Evolutionary conservation across 305 asterid genomes (phyloP).

Genomic region (Solanum chacoense): DNA sequence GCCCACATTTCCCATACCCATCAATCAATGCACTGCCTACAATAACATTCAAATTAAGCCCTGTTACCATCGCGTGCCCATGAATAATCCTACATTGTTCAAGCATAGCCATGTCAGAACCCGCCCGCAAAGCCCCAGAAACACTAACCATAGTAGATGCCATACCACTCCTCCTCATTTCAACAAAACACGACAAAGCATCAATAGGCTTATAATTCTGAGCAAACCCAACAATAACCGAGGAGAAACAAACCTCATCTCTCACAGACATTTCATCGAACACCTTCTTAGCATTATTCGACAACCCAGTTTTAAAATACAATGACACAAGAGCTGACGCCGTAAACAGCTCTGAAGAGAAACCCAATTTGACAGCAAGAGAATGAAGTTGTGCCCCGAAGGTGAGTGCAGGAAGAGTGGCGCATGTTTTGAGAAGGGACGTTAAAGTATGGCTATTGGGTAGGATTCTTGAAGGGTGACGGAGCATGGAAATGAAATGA

Average conservation of each 20-base stretch:
- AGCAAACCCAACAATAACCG: conserved; percentile 60
- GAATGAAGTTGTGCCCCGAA: conserved; percentile 60
- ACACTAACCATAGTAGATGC: conserved; percentile 44
- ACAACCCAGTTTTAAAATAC: conserved; percentile 28
- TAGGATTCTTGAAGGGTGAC: conserved; percentile 29
- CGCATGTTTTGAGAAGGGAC: conserved; percentile 51
- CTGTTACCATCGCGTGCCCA: conserved; percentile 49
- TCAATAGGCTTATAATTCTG: conserved; percentile 37
- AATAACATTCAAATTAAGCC: conserved; percentile 28
- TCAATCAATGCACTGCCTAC: conserved; percentile 61
- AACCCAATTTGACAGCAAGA: conserved; percentile 35
- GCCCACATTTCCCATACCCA: conserved; percentile 79
- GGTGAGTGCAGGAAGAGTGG: conserved; percentile 16
- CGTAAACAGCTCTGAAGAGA: conserved; percentile 31
- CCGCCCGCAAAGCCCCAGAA: conserved; percentile 60
- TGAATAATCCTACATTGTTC: conserved; percentile 65
- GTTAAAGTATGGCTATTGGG: conserved; percentile 59
- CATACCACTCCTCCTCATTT: conserved; percentile 42
- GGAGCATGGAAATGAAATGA: conserved; percentile 69
- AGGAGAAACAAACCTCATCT: conserved; percentile 58
- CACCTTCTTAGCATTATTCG: conserved; percentile 39
- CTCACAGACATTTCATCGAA: conserved; percentile 53
- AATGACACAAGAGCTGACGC: conserved; percentile 52
- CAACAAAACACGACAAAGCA: conserved; percentile 39
- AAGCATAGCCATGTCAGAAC: conserved; percentile 48